phyloP scores from a whole-genome alignment of 176 grass and related monocot species.

The Oropetium thomaeum region DNA sequence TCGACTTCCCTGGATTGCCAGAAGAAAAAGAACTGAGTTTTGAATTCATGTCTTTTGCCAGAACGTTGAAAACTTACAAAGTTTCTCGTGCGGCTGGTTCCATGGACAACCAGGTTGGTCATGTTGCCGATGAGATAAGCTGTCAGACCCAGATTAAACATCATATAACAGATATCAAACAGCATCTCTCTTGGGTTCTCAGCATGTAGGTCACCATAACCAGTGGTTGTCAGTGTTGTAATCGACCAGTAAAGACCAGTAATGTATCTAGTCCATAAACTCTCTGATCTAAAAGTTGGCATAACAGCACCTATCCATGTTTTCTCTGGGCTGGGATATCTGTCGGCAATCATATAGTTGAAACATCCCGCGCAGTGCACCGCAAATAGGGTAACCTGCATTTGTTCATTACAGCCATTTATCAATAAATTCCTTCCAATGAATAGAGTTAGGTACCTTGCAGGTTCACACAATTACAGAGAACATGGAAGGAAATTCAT shows the following conservation, averaged over 20 bases:
- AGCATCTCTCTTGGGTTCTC: constrained; percentile 92
- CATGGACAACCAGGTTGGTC: constrained; percentile 99
- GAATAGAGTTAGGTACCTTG: not conserved
- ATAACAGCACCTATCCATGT: constrained; percentile 97
- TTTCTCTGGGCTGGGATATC: constrained; percentile 68
- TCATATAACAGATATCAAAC: constrained; percentile 94
- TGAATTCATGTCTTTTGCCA: not conserved
- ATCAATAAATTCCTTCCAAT: constrained; percentile 13
- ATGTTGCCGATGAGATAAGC: constrained; percentile 98
- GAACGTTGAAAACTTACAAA: constrained; percentile 68
- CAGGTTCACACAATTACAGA: not conserved
- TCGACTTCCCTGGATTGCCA: not conserved
- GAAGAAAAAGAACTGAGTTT: constrained; percentile 4
- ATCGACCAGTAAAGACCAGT: constrained; percentile 98
- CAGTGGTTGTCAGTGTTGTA: constrained; percentile 93
- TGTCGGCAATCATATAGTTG: constrained; percentile 98
- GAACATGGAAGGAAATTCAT: not conserved
- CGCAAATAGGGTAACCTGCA: constrained; percentile 92
- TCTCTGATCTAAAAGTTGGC: constrained; percentile 79
- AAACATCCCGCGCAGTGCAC: constrained; percentile 92
- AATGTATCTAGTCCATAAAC: constrained; percentile 86
- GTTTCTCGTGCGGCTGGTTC: constrained; percentile 77
- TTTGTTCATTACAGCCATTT: constrained; percentile 22
- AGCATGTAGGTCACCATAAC: constrained; percentile 97
- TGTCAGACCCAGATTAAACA: constrained; percentile 96